phyloP scores from a whole-genome alignment of 768 basidiomycete species.

The Amyloporia xantha region DNA sequence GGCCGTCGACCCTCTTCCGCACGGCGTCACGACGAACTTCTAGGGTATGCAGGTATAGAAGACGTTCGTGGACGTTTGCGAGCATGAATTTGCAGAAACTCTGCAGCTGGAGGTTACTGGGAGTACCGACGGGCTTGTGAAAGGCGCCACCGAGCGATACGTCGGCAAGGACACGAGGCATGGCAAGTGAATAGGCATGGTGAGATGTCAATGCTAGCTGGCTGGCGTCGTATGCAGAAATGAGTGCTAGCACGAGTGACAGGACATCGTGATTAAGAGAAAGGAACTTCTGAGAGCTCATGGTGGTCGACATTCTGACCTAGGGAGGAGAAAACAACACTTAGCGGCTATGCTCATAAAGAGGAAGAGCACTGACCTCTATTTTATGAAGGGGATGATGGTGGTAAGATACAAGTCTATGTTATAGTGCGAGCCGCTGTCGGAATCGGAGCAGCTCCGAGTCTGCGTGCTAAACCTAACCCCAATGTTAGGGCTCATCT shows the following conservation, averaged over 20 bases:
- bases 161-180: conserved; percentile 13
- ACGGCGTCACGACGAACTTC: conserved; percentile 16
- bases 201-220: conserved; percentile 13
- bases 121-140: conserved; percentile 12
- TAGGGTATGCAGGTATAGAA: conserved; percentile 7
- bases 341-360: background rate
- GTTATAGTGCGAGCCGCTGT: background rate
- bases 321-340: background rate
- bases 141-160: conserved; percentile 13
- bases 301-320: background rate
- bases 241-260: conserved; percentile 8
- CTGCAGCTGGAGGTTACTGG: conserved; percentile 12
- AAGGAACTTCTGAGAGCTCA: conserved; percentile 2
- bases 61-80: conserved; percentile 5
- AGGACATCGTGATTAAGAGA: conserved; percentile 16
- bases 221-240: conserved; percentile 9
- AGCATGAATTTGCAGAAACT: conserved; percentile 13
- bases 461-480: background rate
- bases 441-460: background rate
- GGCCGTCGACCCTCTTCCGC: conserved; percentile 6
- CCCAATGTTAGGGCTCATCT: no score
- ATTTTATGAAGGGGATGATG: background rate
- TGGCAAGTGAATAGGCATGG: conserved; percentile 11
- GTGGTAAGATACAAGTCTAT: background rate
- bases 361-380: background rate